Percentiles rank a stretch among this genome's conserved stretches.
phyloP scores from a whole-genome alignment of 495 filamentous ascomycete species.

The Glonium stellatum region DNA sequence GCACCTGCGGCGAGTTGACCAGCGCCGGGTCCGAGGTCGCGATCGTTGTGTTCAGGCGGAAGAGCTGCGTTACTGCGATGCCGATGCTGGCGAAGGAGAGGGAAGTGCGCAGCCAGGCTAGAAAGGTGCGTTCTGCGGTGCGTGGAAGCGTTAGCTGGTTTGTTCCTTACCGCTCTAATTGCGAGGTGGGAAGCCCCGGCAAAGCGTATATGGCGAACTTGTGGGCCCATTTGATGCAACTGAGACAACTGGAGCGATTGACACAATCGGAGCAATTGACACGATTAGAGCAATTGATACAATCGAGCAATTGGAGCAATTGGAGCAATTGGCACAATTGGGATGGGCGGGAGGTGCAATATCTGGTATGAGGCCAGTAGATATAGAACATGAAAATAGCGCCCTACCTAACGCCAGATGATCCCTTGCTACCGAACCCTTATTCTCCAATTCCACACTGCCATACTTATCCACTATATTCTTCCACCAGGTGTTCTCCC shows the following conservation, averaged over 20 bases:
- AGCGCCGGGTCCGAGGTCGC: conserved; percentile 26
- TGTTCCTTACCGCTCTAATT: no score
- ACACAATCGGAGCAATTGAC: no score
- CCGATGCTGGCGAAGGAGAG: conserved; percentile 94
- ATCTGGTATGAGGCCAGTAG: no score
- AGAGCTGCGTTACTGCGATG: conserved; percentile 92
- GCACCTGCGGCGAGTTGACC: conserved; percentile 9
- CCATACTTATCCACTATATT: conserved; percentile 61
- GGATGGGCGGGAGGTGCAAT: no score
- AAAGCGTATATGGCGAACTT: no score
- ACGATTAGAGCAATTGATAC: no score
- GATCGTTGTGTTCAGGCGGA: conserved; percentile 76
- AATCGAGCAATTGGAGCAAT: no score
- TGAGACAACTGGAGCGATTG: no score
- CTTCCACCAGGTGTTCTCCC: conserved; percentile 42
- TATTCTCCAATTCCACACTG: conserved; percentile 88
- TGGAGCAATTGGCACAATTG: no score
- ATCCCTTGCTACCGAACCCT: conserved; percentile 90
- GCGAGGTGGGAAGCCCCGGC: no score
- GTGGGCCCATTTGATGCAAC: no score
- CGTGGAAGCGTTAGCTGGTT: conserved; percentile 20
- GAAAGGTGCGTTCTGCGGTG: conserved; percentile 79
- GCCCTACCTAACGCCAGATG: conserved; percentile 82
- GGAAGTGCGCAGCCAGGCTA: conserved; percentile 94
- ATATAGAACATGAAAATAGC: neutral